These are phyloP conservation scores for Phytophthora melonis DNA, from an alignment of 352 stramenopile genomes.

Conservation along the genomic window DNA sequence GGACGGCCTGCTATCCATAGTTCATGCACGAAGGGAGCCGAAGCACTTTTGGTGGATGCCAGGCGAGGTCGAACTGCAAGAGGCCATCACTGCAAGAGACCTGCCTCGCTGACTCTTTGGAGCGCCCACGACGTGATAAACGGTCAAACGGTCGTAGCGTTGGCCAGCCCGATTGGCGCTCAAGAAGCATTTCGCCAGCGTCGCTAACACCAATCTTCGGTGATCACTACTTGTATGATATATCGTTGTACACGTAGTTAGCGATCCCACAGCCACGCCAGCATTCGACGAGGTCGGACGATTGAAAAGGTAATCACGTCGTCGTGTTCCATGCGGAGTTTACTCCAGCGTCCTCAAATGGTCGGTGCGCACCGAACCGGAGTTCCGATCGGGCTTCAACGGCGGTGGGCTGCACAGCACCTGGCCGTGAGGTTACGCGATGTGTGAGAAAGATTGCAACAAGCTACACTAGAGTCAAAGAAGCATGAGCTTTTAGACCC, in stretches of 20 bases:
- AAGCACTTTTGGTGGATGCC: conserved; percentile 11
- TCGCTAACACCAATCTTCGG: conserved; percentile 1
- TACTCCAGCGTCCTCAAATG: background rate
- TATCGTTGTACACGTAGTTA: conserved; percentile 8
- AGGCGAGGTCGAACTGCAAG: background rate
- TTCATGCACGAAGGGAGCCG: conserved; percentile 13
- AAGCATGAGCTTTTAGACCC: no score
- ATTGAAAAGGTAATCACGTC: background rate
- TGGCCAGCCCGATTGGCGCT: background rate
- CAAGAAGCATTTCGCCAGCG: no score
- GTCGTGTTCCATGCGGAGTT: no score
- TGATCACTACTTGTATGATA: conserved; percentile 13
- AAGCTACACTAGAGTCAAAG: no score
- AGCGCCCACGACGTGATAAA: background rate
- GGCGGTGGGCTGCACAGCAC: background rate
- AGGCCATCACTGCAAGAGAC: background rate
- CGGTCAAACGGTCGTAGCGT: background rate
- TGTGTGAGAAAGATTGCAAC: background rate
- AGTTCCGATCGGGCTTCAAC: background rate
- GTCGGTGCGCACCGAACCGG: background rate
- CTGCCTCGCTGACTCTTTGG: background rate
- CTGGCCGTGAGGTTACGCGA: background rate
- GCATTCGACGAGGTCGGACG: conserved; percentile 11
- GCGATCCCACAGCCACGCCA: conserved; percentile 3
- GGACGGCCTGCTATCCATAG: background rate